Base-by-base conservation (phyloP, 192 early-diverging fungal species). In the Coemansia sp. region DNA sequence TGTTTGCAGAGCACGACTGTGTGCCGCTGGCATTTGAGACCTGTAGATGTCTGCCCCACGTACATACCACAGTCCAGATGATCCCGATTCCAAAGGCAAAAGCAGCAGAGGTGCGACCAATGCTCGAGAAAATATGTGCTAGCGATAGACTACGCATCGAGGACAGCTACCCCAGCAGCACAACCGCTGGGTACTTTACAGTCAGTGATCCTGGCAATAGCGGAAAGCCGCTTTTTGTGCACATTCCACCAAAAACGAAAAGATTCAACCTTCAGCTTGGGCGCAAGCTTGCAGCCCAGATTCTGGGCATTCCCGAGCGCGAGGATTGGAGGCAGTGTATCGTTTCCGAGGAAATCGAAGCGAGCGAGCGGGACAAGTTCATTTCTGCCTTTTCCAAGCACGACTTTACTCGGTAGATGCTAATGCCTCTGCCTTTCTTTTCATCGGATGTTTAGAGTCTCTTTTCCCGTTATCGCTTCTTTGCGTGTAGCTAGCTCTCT, bases 261-360 rank as follows among this genome's bases (percentile, higher is more conserved):
- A 35, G 77, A 43, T 89, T 94, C 63, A 91, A 95, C 65, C 58
- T 90, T 4, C 90, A 95, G 67, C 90, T 92, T 74, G 92, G 91
- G 69, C 80, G 94, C 69, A 78, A 71, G 39, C 82, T 91, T 0
- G 69, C 94, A 46, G 90, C 93, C 0, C 77, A 77, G 9, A 71
- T 91, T 7, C 65, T 96, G 33, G 90, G 79, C 0, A 68, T 63
- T 1, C 89, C 91, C 16, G 85, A 91, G 15, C 82, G 91, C 57
- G 88, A 84, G 58, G 82, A 91, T 67, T 98, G 96, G 96, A 93
- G 89, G 73, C 67, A 72, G 20, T 95, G 93, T 63, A 64, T 85
- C 7, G 78, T 89, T 34, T 53, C 79, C 2, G 72, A 86, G 49
- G 86, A 87, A n/a, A 85, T 89, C 31, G 94, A 95, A 52, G 74